phyloP scores from a whole-genome alignment of 148 eudicot species.

The Dianthus caryophyllus region DNA sequence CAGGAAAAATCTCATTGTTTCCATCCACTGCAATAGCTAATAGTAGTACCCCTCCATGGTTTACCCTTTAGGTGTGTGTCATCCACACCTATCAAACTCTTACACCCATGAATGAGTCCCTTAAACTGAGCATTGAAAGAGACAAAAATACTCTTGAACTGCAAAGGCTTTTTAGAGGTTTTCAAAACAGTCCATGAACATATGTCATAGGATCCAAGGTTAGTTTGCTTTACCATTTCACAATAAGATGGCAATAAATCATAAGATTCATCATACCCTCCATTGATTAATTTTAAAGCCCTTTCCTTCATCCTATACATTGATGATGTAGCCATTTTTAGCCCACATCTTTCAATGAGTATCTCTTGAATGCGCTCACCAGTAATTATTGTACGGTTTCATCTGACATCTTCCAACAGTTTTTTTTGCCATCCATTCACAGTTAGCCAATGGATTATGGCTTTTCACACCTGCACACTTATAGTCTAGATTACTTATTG shows the following conservation, averaged over 20 bases:
- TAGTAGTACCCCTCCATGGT: background rate
- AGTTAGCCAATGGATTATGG: background rate
- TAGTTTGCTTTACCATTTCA: background rate
- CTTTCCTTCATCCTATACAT: background rate
- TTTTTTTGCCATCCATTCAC: too few relatives aligned
- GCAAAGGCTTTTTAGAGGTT: background rate
- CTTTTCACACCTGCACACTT: background rate
- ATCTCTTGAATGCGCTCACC: background rate
- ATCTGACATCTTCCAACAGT: too few relatives aligned
- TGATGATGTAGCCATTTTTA: background rate
- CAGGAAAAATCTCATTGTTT: conserved; percentile 3
- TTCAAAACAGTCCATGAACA: background rate
- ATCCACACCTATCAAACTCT: background rate
- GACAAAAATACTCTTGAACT: background rate
- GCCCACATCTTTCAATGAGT: background rate
- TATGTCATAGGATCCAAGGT: background rate
- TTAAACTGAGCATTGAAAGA: background rate
- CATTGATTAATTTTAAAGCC: too few relatives aligned
- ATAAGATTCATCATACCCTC: background rate
- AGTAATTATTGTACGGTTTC: background rate
- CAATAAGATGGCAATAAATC: background rate
- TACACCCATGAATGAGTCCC: background rate
- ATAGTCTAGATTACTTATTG: background rate
- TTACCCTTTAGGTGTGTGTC: background rate
- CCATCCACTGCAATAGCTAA: background rate